phyloP scores from a whole-genome alignment of 2,329 filamentous ascomycete species.

The Coniochaeta sp. region DNA sequence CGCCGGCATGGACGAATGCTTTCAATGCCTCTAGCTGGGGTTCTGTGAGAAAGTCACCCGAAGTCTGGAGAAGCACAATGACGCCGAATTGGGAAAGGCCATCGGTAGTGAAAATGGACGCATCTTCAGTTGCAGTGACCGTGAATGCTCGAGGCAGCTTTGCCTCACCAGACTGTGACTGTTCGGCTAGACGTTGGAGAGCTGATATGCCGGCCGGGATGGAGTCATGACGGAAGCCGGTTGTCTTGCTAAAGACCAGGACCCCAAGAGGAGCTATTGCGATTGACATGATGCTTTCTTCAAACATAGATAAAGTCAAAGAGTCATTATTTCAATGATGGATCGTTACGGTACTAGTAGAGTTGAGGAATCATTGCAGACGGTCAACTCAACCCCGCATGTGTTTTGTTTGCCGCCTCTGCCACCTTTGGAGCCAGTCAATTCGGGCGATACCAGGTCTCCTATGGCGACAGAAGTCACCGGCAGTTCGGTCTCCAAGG shows the following conservation, averaged over 20 bases:
- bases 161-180: conserved; percentile 4
- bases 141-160: conserved; percentile 17
- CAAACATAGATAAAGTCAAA: no score
- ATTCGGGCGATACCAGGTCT: not conserved
- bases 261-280: conserved; percentile 9
- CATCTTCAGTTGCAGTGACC: conserved; percentile 28
- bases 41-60: conserved; percentile 27
- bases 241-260: conserved; percentile 31
- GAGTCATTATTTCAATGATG: no score
- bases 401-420: not conserved
- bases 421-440: not conserved
- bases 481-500: not conserved
- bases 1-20: conserved; percentile 23
- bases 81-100: conserved; percentile 24
- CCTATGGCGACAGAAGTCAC: not conserved
- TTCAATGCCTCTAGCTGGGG: conserved; percentile 25
- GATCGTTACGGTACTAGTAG: no score
- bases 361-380: no score
- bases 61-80: conserved; percentile 30
- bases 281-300: not conserved
- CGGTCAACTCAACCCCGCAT: not conserved
- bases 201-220: conserved; percentile 27
- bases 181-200: conserved; percentile 20
- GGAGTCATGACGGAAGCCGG: conserved; percentile 28
- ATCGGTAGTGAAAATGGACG: conserved; percentile 19